phyloP scores from a whole-genome alignment of 345 rosid species.

The Mercurialis annua region DNA sequence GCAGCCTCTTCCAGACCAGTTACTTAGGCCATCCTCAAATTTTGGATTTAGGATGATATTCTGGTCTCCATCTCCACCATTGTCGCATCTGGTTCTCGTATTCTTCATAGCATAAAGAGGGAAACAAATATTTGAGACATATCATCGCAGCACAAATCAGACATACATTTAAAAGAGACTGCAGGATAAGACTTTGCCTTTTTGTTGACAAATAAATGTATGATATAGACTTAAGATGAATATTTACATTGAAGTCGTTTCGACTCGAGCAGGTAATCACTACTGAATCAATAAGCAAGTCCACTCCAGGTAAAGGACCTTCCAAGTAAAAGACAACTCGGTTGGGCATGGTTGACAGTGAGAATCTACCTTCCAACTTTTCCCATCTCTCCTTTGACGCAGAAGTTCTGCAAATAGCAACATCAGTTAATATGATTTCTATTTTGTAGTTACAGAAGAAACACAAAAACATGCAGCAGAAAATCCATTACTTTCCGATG shows the following conservation, averaged over 20 bases:
- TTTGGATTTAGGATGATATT: slow-evolving; percentile 65
- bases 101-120: slow-evolving; percentile 6
- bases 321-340: slow-evolving; percentile 75
- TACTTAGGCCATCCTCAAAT: slow-evolving; percentile 72
- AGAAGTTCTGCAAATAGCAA: slow-evolving; percentile 49
- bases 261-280: slow-evolving; percentile 47
- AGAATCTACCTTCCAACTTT: slow-evolving; percentile 71
- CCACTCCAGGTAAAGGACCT: slow-evolving; percentile 87
- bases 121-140: background rate
- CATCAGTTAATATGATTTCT: background rate
- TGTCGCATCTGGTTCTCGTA: background rate
- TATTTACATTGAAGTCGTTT: slow-evolving; percentile 42
- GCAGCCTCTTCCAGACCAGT: slow-evolving; percentile 97
- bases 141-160: background rate
- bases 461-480: slow-evolving; percentile 12
- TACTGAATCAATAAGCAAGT: slow-evolving; percentile 70
- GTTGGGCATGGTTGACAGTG: slow-evolving; percentile 56
- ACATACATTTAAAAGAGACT: background rate
- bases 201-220: too few species aligned
- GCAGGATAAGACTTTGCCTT: too few species aligned
- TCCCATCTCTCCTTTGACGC: slow-evolving; percentile 65
- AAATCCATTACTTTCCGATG: slow-evolving; percentile 68
- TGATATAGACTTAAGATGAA: slow-evolving; percentile 13
- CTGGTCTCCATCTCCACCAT: slow-evolving; percentile 39
- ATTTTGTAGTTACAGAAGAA: background rate